Percentiles rank a stretch among this genome's conserved stretches.
These are phyloP conservation scores for Tanacetum coccineum DNA, from an alignment of 129 eudicot species.

Conservation along the genomic window DNA sequence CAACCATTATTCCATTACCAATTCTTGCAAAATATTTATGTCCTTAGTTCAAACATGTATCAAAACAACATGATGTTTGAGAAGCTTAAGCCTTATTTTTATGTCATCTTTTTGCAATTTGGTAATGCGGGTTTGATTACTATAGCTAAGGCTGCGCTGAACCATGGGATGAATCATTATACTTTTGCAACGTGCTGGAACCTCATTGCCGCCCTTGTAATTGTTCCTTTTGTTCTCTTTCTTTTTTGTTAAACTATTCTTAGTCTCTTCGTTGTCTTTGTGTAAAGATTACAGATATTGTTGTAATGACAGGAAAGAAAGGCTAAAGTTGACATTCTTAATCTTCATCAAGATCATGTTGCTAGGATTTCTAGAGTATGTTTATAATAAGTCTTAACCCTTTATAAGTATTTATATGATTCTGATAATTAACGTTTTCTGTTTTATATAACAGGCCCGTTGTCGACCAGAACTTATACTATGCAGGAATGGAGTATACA, in stretches of 20 bases:
- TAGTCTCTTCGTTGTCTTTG: background rate
- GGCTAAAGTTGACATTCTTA: slow-evolving; percentile 61
- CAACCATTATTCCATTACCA: too few relatives aligned
- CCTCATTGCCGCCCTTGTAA: slow-evolving; percentile 60
- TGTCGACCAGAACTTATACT: slow-evolving; percentile 65
- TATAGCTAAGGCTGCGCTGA: slow-evolving; percentile 67
- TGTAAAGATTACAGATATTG: slow-evolving; percentile 18
- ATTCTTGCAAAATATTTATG: too few relatives aligned
- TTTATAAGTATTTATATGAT: background rate
- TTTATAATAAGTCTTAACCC: background rate
- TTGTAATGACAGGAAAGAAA: slow-evolving; percentile 45
- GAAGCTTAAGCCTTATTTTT: slow-evolving; percentile 49
- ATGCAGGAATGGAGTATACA: slow-evolving; percentile 61
- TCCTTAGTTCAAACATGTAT: background rate
- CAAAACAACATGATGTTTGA: slow-evolving; percentile 27
- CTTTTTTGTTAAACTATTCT: background rate
- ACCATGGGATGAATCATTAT: slow-evolving; percentile 80
- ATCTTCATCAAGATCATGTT: slow-evolving; percentile 48
- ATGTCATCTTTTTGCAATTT: slow-evolving; percentile 55
- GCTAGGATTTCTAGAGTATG: slow-evolving; percentile 62
- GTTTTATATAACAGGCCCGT: slow-evolving; percentile 48
- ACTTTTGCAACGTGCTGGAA: slow-evolving; percentile 70
- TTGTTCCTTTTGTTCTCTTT: slow-evolving; percentile 60
- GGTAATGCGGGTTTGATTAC: slow-evolving; percentile 65
- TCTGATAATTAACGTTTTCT: background rate